Evolutionary conservation across 2,329 filamentous ascomycete genomes (phyloP).

Genomic region (Cytospora piceae): DNA sequence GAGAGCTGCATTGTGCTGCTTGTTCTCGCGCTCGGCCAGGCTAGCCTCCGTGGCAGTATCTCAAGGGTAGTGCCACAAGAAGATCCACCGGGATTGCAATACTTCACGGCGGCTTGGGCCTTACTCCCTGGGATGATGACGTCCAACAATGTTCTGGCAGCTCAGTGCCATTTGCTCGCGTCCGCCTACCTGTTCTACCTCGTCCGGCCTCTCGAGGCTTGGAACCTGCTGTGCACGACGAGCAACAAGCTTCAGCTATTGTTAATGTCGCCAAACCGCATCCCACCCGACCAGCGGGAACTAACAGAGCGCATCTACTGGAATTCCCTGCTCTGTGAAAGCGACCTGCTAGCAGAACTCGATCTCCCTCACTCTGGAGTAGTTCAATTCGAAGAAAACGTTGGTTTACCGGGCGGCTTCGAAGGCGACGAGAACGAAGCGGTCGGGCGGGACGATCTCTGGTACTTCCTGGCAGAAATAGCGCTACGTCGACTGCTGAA

Average conservation of each 20-base stretch:
- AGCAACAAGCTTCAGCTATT: slow-evolving; percentile 82
- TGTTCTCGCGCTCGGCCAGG: slow-evolving; percentile 76
- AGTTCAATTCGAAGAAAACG: slow-evolving; percentile 79
- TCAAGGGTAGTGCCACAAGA: slow-evolving; percentile 70
- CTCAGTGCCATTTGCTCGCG: slow-evolving; percentile 79
- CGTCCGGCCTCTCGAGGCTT: slow-evolving; percentile 80
- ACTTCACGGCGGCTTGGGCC: slow-evolving; percentile 80
- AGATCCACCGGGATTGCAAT: slow-evolving; percentile 75
- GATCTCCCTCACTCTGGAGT: slow-evolving; percentile 84
- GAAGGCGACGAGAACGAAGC: slow-evolving; percentile 68
- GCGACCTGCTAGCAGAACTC: slow-evolving; percentile 76
- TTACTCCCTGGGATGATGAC: slow-evolving; percentile 80
- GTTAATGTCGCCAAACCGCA: slow-evolving; percentile 71
- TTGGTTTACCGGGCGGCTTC: slow-evolving; percentile 78
- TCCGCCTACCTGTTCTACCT: slow-evolving; percentile 84
- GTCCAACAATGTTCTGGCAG: slow-evolving; percentile 74
- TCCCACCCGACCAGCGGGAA: slow-evolving; percentile 72
- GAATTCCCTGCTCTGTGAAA: slow-evolving; percentile 82
- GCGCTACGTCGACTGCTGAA: slow-evolving; percentile 77
- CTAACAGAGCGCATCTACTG: slow-evolving; percentile 80
- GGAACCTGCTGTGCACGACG: slow-evolving; percentile 78
- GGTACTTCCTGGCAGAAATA: slow-evolving; percentile 87
- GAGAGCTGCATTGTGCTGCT: slow-evolving; percentile 83
- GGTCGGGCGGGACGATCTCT: slow-evolving; percentile 75
- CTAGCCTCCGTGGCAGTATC: slow-evolving; percentile 75